Evolutionary conservation across 257 asterid species (phyloP).

Genomic region (Coffea eugenioides): DNA sequence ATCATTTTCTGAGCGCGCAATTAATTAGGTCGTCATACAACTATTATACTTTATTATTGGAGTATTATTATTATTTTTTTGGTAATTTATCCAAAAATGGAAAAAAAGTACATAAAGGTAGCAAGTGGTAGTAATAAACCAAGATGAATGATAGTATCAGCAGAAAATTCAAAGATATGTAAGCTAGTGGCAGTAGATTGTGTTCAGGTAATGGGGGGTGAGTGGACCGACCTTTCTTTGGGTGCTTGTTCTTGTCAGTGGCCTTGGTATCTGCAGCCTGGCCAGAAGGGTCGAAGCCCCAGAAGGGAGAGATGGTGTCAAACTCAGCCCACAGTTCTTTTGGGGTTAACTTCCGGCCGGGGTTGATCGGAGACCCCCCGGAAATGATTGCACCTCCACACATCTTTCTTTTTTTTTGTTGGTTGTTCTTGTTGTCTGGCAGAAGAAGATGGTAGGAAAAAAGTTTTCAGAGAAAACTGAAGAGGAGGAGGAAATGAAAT

Average conservation of each 20-base stretch:
- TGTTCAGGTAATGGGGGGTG: background rate
- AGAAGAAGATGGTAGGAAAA: constrained; percentile 17
- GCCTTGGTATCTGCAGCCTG: constrained; percentile 1
- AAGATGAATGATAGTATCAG: background rate
- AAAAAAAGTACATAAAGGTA: background rate
- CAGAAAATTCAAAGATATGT: background rate
- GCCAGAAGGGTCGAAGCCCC: constrained; percentile 58
- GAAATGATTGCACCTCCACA: constrained; percentile 88
- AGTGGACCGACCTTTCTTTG: constrained; percentile 33
- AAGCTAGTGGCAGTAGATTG: no score
- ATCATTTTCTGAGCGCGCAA: background rate
- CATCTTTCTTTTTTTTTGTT: constrained; percentile 32
- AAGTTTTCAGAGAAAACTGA: background rate
- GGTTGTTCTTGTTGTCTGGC: background rate
- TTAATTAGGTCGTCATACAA: background rate
- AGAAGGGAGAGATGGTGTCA: constrained; percentile 51
- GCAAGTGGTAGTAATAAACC: background rate
- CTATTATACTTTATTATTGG: background rate
- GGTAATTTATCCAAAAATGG: background rate
- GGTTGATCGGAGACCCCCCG: constrained; percentile 40
- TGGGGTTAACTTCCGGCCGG: constrained; percentile 45
- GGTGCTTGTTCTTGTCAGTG: constrained; percentile 12
- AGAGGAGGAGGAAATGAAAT: constrained; percentile 2
- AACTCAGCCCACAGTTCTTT: constrained; percentile 67
- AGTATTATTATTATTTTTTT: no score